Evolutionary conservation across 768 basidiomycete genomes (phyloP), one percentile per base, ranked within the genome.

Genomic region (Hydnomerulius pinastri): DNA sequence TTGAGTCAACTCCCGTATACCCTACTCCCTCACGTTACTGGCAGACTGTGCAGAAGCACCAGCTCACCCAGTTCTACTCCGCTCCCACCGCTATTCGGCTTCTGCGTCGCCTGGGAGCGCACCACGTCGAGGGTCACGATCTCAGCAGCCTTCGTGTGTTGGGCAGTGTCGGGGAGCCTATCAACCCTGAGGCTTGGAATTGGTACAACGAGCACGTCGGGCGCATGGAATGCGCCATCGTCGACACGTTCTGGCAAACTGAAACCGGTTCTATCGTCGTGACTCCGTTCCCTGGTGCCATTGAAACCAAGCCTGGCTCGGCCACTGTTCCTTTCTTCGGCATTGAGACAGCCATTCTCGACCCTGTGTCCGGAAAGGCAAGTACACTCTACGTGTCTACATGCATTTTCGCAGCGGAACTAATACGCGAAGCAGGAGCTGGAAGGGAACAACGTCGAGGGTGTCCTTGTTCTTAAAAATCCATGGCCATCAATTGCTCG

Each of bases 271-370:
- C 90, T 2, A 95, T 97, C 68, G 86, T 94, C 46, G 81, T 99
- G 50, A 92, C 95, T 0, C 96, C 96, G 2, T 86, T 98, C 77
- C 96, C 96, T 24, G 96, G 97, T 53, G 95, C 94, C 6, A 87
- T 97, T 57, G 83, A 90, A 70, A 95, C 94, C 44, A 98, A 98
- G 75, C 92, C 96, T 20, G 97, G 97, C 37, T 85, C 92, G 0
- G 96, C 97, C 6, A 98, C 96, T 5, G 92, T 98, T 43, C 97
- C 97, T 13, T 98, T 98, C 87, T 95, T 97, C 64, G 96, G 97
- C 44, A 89, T 94, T 53, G 85, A 93, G 63, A 78, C 92, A 25
- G 90, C 81, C 13, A 86, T 99, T 48, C 77, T 99, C 53, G 93
- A 99, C 65, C 79, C 96, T 4, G 72, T 80, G n/a, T 73, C 81